Evolutionary conservation across 1,139 yeast species (phyloP), one percentile per base, ranked within the genome.

Genomic region (Scheffersomyces lignicola): DNA sequence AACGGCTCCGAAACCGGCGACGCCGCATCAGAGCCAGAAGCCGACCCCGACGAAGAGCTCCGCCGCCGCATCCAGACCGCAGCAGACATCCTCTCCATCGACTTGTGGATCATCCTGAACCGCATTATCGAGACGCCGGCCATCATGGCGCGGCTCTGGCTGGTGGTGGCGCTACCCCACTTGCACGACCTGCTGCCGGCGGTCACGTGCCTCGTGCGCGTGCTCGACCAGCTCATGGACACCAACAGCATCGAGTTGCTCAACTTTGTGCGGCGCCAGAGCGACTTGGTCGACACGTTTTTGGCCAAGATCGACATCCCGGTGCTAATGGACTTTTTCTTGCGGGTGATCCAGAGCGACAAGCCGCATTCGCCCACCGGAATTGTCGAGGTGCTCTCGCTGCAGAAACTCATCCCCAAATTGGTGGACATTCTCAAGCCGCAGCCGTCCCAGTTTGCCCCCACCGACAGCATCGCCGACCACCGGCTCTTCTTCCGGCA

Each of bases 361-460:
- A 80, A 78, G 44, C 74, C 79, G 3, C 83, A 79, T 44, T 69
- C 73, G 24, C 83, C 84, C 11, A 78, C 83, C 1, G 84, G 84
- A 1, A 76, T 80, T 11, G 61, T 79, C 36, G 78, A 77, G 18
- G 62, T 73, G 2, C 59, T 80, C 33, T 65, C 73, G 13, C 66
- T 60, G 43, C 85, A 80, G 43, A 49, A 62, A 21, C 58, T 80
- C 35, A 69, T 80, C 28, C 66, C 76, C 10, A 78, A 76, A 49
- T 54, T 80, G 29, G 56, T 80, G 12, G 69, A 73, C 13, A 62
- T 76, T 13, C 57, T 80, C 41, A 68, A 66, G 37, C 77, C 81
- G 0, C 65, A 69, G 29, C 58, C 62, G 5, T 51, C 64, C 1
- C 71, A 63, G 37, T 66, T 65, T 44, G 48, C 36, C 9, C 38